phyloP scores from a whole-genome alignment of 2,329 filamentous ascomycete genomes.

The Colletotrichum sp. region DNA sequence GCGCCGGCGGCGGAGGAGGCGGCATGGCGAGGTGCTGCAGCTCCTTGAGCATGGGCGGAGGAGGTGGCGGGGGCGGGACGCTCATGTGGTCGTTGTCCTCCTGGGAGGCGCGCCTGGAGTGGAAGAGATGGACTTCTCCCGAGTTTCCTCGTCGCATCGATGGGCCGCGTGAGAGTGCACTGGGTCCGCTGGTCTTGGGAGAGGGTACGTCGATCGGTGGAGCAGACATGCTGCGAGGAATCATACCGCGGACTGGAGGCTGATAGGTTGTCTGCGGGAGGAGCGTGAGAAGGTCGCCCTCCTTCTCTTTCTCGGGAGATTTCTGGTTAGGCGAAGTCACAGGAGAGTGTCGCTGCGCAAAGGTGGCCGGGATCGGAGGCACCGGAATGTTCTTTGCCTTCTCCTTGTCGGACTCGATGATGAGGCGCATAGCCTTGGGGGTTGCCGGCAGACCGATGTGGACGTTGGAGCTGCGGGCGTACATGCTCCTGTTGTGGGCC shows the following conservation, averaged over 20 bases:
- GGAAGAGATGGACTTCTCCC: constrained; percentile 43
- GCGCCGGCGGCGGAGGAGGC: constrained; percentile 66
- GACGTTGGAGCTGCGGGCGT: constrained; percentile 46
- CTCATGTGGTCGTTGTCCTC: constrained; percentile 42
- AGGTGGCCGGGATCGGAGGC: constrained; percentile 56
- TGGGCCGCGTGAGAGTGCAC: constrained; percentile 30
- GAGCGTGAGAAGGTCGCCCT: constrained; percentile 46
- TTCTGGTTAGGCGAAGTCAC: constrained; percentile 38
- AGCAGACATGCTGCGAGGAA: constrained; percentile 68
- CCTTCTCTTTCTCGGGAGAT: constrained; percentile 36
- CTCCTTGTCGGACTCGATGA: constrained; percentile 67
- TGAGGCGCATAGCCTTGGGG: constrained; percentile 87
- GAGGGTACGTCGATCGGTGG: constrained; percentile 41
- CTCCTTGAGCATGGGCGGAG: constrained; percentile 62
- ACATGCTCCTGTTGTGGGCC: constrained; percentile 45
- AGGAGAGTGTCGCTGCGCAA: constrained; percentile 47
- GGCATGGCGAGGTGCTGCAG: constrained; percentile 66
- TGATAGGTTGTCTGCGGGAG: constrained; percentile 49
- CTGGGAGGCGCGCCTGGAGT: constrained; percentile 1
- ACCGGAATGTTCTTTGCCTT: constrained; percentile 30
- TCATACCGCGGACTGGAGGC: constrained; percentile 52
- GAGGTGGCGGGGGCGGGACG: constrained; percentile 56
- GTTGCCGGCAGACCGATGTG: constrained; percentile 86
- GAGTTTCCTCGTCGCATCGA: constrained; percentile 40
- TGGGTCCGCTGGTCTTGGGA: constrained; percentile 31